Evolutionary conservation across 345 rosid genomes (phyloP), one percentile per base, ranked within the genome.

Genomic region (Pugionium cornutum): DNA sequence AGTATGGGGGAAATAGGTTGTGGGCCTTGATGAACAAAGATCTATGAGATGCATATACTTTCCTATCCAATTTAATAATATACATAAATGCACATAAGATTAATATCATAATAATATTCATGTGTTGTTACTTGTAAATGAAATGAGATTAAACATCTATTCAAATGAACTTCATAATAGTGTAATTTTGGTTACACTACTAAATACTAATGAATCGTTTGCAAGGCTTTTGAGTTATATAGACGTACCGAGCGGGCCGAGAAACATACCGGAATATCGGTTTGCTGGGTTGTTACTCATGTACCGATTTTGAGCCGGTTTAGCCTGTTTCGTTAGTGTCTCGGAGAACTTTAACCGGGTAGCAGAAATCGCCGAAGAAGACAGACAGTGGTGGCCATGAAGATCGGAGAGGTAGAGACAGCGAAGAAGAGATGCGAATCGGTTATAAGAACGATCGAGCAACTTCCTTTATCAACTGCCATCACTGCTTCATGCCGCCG

Each of bases 351-450:
- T 35, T 6, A 46, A 42, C 37, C 66, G 31, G 32, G 42, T n/a
- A 35, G 11, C 50, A 66, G 52, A 35, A 36, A 39, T 28, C 48
- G 27, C 45, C 49, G 56, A 53, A 6, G 49, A 36, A 9, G 62
- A 44, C 36, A 56, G 41, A 7, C 66, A 56, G 36, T 9, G 8
- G 4, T 27, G 5, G 33, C 51, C 28, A 66, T 73, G 78, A 62
- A 26, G 55, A 76, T 68, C 61, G 76, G 66, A 47, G 76, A 81
- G 44, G 53, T 77, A 50, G 80, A 79, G 40, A 66, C 7, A 28
- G 87, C 87, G 35, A 83, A 67, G 76, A 68, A 39, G 40, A 74
- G 94, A 78, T 89, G 96, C 75, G 33, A 62, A 57, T 71, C 54
- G 7, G 75, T 84, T 28, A 79, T 83, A 7, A 67, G 75, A 3